Evolutionary conservation across 208 protist genomes (phyloP), one percentile per base, ranked within the genome.

Genomic region (Wallacemonas sp.): DNA sequence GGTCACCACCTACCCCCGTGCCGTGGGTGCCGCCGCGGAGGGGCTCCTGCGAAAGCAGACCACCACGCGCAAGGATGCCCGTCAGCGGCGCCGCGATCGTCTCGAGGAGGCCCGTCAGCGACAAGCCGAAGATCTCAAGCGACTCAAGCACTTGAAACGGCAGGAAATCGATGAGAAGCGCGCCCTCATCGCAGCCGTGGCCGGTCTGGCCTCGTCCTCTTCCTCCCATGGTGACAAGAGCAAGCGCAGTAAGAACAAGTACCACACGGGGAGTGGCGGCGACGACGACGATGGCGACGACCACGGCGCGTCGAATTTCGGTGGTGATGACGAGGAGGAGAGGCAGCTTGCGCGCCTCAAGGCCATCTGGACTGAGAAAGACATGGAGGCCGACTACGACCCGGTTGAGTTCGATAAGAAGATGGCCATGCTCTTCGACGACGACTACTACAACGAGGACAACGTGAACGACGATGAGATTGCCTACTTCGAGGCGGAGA

Each of bases 121-220:
- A 54, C 83, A 91, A 68, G 32, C 90, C 21, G 87, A 94, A 52
- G 89, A 97, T 57, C 79, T 97, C 36, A 94, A 94, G 65, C 85
- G 92, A 1, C 80, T 97, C 33, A 97, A 97, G 77, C 81, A 87
- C 52, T 65, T 97, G 26, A 95, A 97, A 68, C 73, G 86, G n/a
- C 80, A 87, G 46, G 92, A 97, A 43, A 97, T 97, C 49, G 86
- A 94, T 17, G 71, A 83, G 29, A 85, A 95, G 62, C 85, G 87
- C 1, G 82, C 81, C 0, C 71, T 95, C 23, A 94, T 97, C 62
- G 87, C 89, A 16, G 70, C 86, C 32, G 85, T 97, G 26, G 86
- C 87, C 1, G 90, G 90, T 5, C 60, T 88, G 32, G 19, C 55
- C 12, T 60, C 24, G 6, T 61, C 46, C 21, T 57, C 72, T n/a